phyloP scores from a whole-genome alignment of 441 rosid species.

The Populus hybrid region DNA sequence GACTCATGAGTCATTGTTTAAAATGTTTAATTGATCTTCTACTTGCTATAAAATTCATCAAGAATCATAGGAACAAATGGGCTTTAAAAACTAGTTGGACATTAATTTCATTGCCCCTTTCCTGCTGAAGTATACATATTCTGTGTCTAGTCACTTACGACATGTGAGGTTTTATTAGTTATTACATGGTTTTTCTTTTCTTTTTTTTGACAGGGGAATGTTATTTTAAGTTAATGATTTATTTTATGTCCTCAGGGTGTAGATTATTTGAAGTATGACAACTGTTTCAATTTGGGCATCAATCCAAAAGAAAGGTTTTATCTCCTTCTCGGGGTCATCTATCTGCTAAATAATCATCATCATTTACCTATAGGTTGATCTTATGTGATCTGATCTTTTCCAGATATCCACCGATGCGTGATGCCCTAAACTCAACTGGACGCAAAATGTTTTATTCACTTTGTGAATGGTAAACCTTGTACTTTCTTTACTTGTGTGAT shows the following conservation, averaged over 20 bases:
- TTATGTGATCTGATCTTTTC: slow-evolving; percentile 18
- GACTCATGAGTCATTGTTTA: background rate
- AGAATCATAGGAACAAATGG: background rate
- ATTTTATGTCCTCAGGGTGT: slow-evolving; percentile 52
- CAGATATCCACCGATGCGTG: slow-evolving; percentile 96
- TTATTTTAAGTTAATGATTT: slow-evolving; percentile 11
- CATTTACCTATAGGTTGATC: slow-evolving; percentile 15
- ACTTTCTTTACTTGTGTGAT: slow-evolving; percentile 9
- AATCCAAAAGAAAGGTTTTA: slow-evolving; percentile 63
- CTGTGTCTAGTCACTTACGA: background rate
- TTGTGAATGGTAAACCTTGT: slow-evolving; percentile 76
- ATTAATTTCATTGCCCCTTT: background rate
- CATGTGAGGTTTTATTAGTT: background rate
- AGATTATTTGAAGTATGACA: slow-evolving; percentile 95
- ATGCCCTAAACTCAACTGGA: slow-evolving; percentile 74
- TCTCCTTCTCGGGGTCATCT: slow-evolving; percentile 21
- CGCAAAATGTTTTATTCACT: slow-evolving; percentile 72
- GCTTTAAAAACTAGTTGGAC: background rate
- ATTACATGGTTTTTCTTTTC: background rate
- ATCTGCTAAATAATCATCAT: slow-evolving; percentile 8
- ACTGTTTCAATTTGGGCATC: slow-evolving; percentile 88
- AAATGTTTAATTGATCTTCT: background rate
- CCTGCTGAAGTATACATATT: background rate
- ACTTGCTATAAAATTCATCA: background rate
- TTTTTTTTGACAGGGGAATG: background rate